A percentile compares a stretch with the other conserved stretches of the same genome.
These are phyloP conservation scores for Falciphora oryzae DNA, from an alignment of 2,329 filamentous ascomycete genomes.

Conservation along the genomic window DNA sequence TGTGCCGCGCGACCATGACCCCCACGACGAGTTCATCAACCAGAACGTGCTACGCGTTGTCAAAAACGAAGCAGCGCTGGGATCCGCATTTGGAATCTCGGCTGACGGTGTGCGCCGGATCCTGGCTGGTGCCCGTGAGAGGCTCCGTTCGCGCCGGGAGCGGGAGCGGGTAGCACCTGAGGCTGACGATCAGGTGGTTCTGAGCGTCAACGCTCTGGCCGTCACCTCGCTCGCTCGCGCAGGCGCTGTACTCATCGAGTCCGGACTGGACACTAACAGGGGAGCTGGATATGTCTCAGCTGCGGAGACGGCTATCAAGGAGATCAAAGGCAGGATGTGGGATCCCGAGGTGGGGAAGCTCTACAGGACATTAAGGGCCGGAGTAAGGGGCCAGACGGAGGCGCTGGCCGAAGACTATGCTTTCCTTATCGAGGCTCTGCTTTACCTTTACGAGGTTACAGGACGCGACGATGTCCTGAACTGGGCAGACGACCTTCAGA, in stretches of 20 bases:
- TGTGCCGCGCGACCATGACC: constrained; percentile 73
- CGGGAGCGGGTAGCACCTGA: constrained; percentile 69
- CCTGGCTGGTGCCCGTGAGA: constrained; percentile 60
- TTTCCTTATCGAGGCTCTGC: constrained; percentile 73
- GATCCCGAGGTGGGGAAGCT: constrained; percentile 56
- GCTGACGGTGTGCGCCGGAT: constrained; percentile 63
- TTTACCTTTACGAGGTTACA: constrained; percentile 80
- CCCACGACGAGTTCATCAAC: constrained; percentile 89
- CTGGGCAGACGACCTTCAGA: constrained; percentile 78
- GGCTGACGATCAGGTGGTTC: constrained; percentile 83
- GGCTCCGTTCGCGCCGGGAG: constrained; percentile 66
- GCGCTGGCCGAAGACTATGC: constrained; percentile 95
- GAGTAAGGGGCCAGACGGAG: constrained; percentile 54
- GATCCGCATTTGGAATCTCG: constrained; percentile 67
- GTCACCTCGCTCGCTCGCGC: constrained; percentile 77
- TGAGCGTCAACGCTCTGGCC: constrained; percentile 82
- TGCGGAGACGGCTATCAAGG: constrained; percentile 63
- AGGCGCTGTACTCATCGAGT: constrained; percentile 56
- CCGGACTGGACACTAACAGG: constrained; percentile 45
- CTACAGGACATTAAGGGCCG: constrained; percentile 67
- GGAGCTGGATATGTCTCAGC: constrained; percentile 56
- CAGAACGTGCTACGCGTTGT: constrained; percentile 80
- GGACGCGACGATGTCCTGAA: constrained; percentile 63
- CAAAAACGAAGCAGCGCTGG: constrained; percentile 61
- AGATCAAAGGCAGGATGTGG: constrained; percentile 71